Evolutionary conservation across 306 rosid genomes (phyloP).

Genomic region (Cercis canadensis): DNA sequence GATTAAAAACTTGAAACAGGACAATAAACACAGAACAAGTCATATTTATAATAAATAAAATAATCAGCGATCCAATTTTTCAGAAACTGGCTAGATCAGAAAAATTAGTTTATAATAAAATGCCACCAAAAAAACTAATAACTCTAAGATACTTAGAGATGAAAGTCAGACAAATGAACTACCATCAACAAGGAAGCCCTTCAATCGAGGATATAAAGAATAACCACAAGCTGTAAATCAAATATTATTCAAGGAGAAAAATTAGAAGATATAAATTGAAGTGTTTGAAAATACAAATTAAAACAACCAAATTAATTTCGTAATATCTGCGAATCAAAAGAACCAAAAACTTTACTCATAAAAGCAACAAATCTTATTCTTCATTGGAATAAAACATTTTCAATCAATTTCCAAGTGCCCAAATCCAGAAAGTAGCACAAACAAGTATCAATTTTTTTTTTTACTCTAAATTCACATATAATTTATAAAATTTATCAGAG

Average conservation of each 20-base stretch:
- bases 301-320: not conserved
- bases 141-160: constrained; percentile 11
- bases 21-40: too few relatives aligned
- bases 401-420: constrained; percentile 2
- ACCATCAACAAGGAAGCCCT: not conserved
- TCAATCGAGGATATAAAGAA: constrained; percentile 8
- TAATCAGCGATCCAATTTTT: too few relatives aligned
- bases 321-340: too few relatives aligned
- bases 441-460: not conserved
- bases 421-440: not conserved
- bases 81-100: not conserved
- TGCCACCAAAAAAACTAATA: not conserved
- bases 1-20: too few relatives aligned
- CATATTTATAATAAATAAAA: too few relatives aligned
- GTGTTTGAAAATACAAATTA: not conserved
- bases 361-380: not conserved
- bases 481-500: not conserved
- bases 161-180: not conserved
- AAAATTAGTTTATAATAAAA: not conserved
- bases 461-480: not conserved
- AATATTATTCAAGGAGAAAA: not conserved
- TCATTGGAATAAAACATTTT: constrained; percentile 8
- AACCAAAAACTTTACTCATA: constrained; percentile 31
- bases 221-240: not conserved
- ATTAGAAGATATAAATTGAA: not conserved